Conservation (phyloP, 2,329 filamentous ascomycete genomes). For the Penicillium sp. region DNA sequence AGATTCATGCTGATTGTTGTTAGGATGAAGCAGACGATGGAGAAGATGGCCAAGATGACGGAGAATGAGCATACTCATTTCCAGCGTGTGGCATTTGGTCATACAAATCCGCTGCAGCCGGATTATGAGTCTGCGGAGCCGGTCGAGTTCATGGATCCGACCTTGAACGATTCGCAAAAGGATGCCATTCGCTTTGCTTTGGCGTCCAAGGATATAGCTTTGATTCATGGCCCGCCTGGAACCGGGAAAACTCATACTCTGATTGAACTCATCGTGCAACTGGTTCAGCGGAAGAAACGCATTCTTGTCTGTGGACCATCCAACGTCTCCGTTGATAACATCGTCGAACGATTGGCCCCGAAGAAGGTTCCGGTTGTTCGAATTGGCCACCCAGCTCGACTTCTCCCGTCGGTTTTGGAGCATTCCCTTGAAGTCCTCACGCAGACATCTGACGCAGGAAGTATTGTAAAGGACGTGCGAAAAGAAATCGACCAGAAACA, state of each 20-base stretch:
- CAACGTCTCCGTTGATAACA: conserved; percentile 97
- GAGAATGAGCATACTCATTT: conserved; percentile 53
- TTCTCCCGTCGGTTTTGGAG: conserved; percentile 78
- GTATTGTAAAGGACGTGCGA: conserved; percentile 82
- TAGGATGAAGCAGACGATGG: conserved; percentile 61
- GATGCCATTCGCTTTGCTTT: conserved; percentile 73
- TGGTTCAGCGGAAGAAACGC: conserved; percentile 65
- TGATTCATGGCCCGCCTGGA: conserved; percentile 92
- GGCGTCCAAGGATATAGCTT: conserved; percentile 69
- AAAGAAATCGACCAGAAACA: conserved; percentile 92
- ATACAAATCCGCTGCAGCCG: conserved; percentile 48
- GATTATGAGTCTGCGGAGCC: conserved; percentile 44
- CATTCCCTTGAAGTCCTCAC: conserved; percentile 91
- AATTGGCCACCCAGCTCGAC: conserved; percentile 83
- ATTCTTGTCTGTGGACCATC: conserved; percentile 93
- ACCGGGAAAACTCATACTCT: conserved; percentile 96
- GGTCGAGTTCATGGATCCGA: conserved; percentile 51
- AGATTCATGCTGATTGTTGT: conserved; percentile 6
- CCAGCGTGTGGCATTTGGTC: conserved; percentile 57
- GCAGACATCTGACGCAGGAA: conserved; percentile 80
- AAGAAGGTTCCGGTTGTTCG: conserved; percentile 83
- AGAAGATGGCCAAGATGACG: conserved; percentile 50
- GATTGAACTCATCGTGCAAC: conserved; percentile 89
- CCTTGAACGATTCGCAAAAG: conserved; percentile 57
- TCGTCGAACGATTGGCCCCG: conserved; percentile 81